Percentiles rank a stretch among this genome's conserved stretches.
These are phyloP conservation scores for Eucalyptus dawsonii DNA, from an alignment of 345 rosid species.

Conservation along the genomic window DNA sequence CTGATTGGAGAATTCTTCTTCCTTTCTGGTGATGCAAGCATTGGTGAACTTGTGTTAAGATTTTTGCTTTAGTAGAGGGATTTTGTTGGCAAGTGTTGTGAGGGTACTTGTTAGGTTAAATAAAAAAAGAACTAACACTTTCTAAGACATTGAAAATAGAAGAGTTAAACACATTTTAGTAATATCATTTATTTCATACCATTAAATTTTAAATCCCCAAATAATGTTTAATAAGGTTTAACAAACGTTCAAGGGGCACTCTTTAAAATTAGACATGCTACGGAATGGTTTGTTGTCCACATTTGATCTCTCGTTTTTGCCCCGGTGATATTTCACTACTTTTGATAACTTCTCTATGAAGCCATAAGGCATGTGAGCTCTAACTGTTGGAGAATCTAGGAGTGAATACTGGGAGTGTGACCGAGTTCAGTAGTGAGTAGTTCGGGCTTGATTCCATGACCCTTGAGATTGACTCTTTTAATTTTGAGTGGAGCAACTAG, in stretches of 20 bases:
- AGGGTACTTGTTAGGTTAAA: background rate
- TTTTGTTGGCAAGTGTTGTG: background rate
- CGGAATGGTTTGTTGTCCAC: background rate
- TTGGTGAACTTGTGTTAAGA: background rate
- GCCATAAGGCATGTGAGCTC: background rate
- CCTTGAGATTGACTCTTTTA: background rate
- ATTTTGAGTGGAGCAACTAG: background rate
- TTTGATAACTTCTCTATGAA: background rate
- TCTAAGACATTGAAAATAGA: background rate
- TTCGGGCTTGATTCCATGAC: background rate
- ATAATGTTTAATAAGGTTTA: background rate
- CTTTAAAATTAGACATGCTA: background rate
- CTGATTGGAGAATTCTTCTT: background rate
- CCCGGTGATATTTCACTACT: background rate
- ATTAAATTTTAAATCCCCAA: background rate
- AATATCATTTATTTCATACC: background rate
- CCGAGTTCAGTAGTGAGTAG: background rate
- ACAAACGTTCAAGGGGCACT: background rate
- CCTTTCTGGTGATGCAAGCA: background rate
- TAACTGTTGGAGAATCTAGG: background rate
- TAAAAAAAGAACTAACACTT: background rate
- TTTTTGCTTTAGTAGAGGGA: background rate
- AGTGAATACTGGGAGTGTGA: background rate
- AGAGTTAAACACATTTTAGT: background rate
- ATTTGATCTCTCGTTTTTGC: background rate